Conservation (phyloP, 140 eudicot genomes). For the Flaveria floridana region DNA sequence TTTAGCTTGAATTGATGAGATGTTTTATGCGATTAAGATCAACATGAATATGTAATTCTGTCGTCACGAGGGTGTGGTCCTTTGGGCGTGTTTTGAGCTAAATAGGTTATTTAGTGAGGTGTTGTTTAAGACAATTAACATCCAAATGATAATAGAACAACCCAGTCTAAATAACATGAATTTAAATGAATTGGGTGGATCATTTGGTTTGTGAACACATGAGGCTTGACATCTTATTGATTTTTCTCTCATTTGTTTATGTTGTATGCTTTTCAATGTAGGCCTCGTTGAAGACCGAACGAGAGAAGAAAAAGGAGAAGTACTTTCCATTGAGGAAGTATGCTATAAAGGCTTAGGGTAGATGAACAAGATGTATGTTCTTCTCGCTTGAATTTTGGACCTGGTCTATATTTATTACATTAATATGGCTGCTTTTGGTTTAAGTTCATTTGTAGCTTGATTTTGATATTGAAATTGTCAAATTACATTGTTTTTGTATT, state of each 20-base stretch:
- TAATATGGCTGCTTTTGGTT: constrained; percentile 8
- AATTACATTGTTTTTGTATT: background rate
- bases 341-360: constrained; percentile 63
- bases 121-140: too few species aligned
- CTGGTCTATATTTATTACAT: background rate
- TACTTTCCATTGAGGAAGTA: constrained; percentile 80
- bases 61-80: background rate
- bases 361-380: constrained; percentile 10
- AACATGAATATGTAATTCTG: background rate
- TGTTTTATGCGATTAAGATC: background rate
- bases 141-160: background rate
- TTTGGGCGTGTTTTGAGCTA: too few species aligned
- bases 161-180: background rate
- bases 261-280: background rate
- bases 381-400: constrained; percentile 28
- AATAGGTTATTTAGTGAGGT: too few species aligned
- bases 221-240: background rate
- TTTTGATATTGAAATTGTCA: constrained; percentile 17
- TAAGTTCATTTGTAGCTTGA: constrained; percentile 18
- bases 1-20: background rate
- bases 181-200: too few species aligned
- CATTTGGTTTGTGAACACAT: too few species aligned
- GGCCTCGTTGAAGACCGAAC: constrained; percentile 73
- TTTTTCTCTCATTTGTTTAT: background rate
- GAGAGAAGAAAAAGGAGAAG: constrained; percentile 79